Evolutionary conservation across 225 moss, liverwort and hornwort genomes (phyloP).

Genomic region (Straminergon stramineum): DNA sequence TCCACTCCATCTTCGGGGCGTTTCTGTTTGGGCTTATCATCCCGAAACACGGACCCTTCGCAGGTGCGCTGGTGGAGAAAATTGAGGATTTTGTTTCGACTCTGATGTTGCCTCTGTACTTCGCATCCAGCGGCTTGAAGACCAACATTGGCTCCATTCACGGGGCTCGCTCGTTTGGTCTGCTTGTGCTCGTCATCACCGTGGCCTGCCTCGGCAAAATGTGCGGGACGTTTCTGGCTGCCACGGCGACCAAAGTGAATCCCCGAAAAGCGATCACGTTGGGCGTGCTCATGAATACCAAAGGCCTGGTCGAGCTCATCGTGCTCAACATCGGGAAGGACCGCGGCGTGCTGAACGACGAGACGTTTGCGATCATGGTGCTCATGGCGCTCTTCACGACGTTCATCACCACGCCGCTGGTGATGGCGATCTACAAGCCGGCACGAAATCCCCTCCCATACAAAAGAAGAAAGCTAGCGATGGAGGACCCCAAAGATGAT

Average conservation of each 20-base stretch:
- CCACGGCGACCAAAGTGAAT: constrained; percentile 24
- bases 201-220: constrained; percentile 64
- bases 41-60: constrained; percentile 66
- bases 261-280: constrained; percentile 45
- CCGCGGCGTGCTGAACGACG: constrained; percentile 57
- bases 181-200: constrained; percentile 59
- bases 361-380: constrained; percentile 83
- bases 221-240: constrained; percentile 35
- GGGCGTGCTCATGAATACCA: constrained; percentile 78
- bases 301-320: constrained; percentile 82
- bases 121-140: constrained; percentile 66
- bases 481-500: constrained; percentile 41
- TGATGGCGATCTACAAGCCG: constrained; percentile 74
- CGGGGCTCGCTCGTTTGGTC: constrained; percentile 28
- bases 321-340: constrained; percentile 82
- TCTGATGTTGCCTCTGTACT: constrained; percentile 74
- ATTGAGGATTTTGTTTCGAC: constrained; percentile 59
- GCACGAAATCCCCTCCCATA: constrained; percentile 57
- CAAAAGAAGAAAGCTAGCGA: constrained; percentile 39
- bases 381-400: constrained; percentile 81
- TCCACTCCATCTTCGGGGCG: constrained; percentile 69
- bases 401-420: constrained; percentile 69
- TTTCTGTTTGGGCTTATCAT: constrained; percentile 68
- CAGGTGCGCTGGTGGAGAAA: constrained; percentile 55
- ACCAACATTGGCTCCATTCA: constrained; percentile 54